Conservation (phyloP, 768 basidiomycete species). For the Agrocybe praecox region DNA sequence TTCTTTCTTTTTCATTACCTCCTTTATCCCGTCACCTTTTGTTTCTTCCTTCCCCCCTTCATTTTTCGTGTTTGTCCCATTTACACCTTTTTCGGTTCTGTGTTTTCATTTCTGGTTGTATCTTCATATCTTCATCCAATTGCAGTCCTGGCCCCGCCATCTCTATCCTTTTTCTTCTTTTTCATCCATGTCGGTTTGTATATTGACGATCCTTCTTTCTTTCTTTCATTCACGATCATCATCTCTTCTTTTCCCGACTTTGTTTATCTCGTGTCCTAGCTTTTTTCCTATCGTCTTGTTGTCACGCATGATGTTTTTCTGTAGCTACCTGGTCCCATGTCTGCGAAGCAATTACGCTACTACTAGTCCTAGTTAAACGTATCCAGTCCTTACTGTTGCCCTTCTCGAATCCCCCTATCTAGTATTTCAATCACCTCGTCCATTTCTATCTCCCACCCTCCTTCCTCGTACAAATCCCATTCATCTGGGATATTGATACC, state of each 20-base stretch:
- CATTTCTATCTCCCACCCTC: background rate
- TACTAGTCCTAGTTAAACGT: background rate
- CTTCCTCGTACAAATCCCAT: background rate
- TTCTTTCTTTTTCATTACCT: slow-evolving; percentile 16
- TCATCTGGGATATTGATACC: background rate
- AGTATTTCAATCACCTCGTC: background rate
- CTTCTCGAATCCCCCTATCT: background rate
- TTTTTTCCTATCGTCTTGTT: slow-evolving; percentile 5
- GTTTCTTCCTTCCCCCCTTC: no score
- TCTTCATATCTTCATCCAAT: slow-evolving; percentile 4
- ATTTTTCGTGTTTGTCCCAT: background rate
- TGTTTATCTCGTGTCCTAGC: background rate
- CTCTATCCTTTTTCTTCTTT: background rate
- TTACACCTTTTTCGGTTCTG: background rate
- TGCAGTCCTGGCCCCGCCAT: background rate
- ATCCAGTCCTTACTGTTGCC: slow-evolving; percentile 11
- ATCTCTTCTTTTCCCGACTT: background rate
- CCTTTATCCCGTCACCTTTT: background rate
- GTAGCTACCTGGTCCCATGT: background rate
- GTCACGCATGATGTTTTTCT: slow-evolving; percentile 6
- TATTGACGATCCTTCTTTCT: background rate
- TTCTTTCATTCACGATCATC: background rate
- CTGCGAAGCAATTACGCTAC: slow-evolving; percentile 9
- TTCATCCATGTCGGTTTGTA: slow-evolving; percentile 1
- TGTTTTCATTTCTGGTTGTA: slow-evolving; percentile 5